Evolutionary conservation across 805 yeast genomes (phyloP).

Genomic region (Saturnispora galanensis): DNA sequence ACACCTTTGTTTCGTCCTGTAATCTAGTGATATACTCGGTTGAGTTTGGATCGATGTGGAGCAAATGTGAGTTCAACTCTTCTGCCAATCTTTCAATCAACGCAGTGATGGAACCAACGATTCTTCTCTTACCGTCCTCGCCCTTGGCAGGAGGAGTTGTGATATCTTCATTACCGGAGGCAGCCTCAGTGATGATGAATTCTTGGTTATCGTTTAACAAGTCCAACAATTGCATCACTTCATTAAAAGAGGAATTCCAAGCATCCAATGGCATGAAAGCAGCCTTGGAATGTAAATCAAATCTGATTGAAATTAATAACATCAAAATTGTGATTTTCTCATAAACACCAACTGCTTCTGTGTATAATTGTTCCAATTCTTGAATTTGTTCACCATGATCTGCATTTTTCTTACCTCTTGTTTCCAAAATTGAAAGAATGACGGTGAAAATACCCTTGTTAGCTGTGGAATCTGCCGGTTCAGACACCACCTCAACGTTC

Average conservation of each 20-base stretch:
- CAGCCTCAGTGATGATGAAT: slow-evolving; percentile 71
- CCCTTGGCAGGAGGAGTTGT: slow-evolving; percentile 61
- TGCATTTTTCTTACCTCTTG: slow-evolving; percentile 92
- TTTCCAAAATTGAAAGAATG: slow-evolving; percentile 66
- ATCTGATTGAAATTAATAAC: slow-evolving; percentile 78
- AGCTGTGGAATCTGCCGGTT: slow-evolving; percentile 24
- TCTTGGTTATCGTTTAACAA: slow-evolving; percentile 55
- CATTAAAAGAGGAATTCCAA: slow-evolving; percentile 65
- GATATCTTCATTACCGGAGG: slow-evolving; percentile 59
- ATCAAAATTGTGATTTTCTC: slow-evolving; percentile 71
- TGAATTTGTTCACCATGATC: slow-evolving; percentile 72
- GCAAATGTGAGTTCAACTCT: slow-evolving; percentile 81
- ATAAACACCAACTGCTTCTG: slow-evolving; percentile 48
- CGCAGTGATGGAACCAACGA: slow-evolving; percentile 78
- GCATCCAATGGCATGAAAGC: slow-evolving; percentile 66
- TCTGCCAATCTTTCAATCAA: slow-evolving; percentile 91
- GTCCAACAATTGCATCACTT: slow-evolving; percentile 51
- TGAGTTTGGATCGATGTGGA: slow-evolving; percentile 88
- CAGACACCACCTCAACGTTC: slow-evolving; percentile 3
- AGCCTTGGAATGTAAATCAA: slow-evolving; percentile 63
- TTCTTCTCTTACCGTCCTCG: slow-evolving; percentile 56
- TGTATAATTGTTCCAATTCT: slow-evolving; percentile 51
- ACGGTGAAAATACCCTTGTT: slow-evolving; percentile 52
- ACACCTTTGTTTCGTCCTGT: slow-evolving; percentile 74
- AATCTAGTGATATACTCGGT: slow-evolving; percentile 86